These are phyloP conservation scores for Xylaria cubensis DNA, from an alignment of 495 filamentous ascomycete species.

Conservation along the genomic window DNA sequence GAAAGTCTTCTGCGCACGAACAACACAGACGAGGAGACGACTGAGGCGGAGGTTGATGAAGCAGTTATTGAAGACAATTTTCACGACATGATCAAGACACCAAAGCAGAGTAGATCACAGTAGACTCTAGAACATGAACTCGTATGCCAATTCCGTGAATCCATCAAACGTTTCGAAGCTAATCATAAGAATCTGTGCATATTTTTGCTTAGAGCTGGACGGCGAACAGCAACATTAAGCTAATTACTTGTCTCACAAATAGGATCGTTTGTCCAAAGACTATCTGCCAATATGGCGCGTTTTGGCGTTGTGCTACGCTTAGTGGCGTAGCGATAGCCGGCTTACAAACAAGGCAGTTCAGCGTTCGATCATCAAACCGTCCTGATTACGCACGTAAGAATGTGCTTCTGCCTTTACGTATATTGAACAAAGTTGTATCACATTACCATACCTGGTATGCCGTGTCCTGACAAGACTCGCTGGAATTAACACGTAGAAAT, in stretches of 20 bases:
- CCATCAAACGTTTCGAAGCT: not conserved
- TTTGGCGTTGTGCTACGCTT: not conserved
- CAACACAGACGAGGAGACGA: conserved; percentile 39
- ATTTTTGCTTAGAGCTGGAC: not conserved
- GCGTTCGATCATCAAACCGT: not conserved
- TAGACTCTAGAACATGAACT: not conserved
- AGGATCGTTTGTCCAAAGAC: not conserved
- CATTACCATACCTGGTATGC: not conserved
- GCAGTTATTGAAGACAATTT: conserved; percentile 28
- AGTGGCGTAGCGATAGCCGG: not conserved
- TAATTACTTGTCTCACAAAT: not conserved
- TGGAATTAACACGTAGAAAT: not conserved
- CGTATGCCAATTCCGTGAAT: not conserved
- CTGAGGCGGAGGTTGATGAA: conserved; percentile 32
- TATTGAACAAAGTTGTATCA: conserved; percentile 2
- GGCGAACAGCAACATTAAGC: not conserved
- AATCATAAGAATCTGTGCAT: not conserved
- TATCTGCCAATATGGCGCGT: not conserved
- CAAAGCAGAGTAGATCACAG: conserved; percentile 22
- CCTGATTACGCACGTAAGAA: conserved; percentile 1
- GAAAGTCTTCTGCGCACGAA: conserved; percentile 39
- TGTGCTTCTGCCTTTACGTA: not conserved
- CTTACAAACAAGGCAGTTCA: not conserved
- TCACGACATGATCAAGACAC: conserved; percentile 19
- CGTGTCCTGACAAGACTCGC: not conserved